Base-by-base conservation (phyloP, 1,284 basidiomycete species). In the Thelephora terrestris region DNA sequence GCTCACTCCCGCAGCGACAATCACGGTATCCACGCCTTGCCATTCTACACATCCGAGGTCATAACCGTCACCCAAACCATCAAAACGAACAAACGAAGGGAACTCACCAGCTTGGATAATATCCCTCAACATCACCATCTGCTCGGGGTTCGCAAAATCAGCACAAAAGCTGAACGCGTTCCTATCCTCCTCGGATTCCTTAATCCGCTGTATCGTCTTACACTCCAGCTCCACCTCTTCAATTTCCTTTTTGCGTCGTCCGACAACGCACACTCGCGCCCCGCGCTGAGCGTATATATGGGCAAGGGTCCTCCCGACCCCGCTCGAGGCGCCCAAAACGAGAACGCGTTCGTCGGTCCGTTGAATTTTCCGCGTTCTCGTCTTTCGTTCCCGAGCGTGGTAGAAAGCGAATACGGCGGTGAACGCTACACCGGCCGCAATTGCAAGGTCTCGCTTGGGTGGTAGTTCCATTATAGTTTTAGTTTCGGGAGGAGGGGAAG, bases 1-100 rank as follows among this genome's bases (percentile, higher is more conserved):
- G 1, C 89, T 91, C 0, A 93, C 87, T 5, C 93, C 93, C 6
- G 92, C 91, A 47, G 81, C 77, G 47, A 96, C 79, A 42, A 92
- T 71, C 4, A 95, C 61, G 0, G 92, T 96, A 61, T 96, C 92
- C 3, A 95, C 56, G 12, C 91, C 88, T 4, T 67, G 69, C 85
- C 90, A 91, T 50, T 71, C 91, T 92, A 49, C 1, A 46, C 7
- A 6, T 18, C 2, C 1, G 39, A 47, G 36, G 7, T 21, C 49
- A 49, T 34, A 23, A n/a, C 20, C 25, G 18, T 16, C 35, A 4
- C 38, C 27, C 39, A 21, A 16, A 20, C n/a, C 39, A 24, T 21
- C 17, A 35, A 23, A 17, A 36, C 46, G 25, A 20, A 34, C 7
- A 32, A 34, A 21, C 4, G 1, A 3, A 21, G 43, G 46, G 12